Evolutionary conservation across 106 monocot species (phyloP).

Genomic region (Narthecium ossifragum): DNA sequence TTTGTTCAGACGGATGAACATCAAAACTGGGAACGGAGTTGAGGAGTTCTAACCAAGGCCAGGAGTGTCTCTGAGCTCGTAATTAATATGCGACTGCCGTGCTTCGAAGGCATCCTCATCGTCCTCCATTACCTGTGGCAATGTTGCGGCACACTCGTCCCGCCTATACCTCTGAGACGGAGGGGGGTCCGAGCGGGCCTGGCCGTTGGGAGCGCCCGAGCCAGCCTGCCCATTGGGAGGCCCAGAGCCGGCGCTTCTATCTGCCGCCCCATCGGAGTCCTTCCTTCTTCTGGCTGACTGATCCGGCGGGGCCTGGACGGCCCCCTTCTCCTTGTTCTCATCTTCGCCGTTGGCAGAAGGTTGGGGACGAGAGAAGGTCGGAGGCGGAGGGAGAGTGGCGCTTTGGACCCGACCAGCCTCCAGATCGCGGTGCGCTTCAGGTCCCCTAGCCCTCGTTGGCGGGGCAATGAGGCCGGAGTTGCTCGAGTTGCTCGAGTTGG

Average conservation of each 20-base stretch:
- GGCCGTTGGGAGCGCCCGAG: constrained; percentile 8
- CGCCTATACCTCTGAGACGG: constrained; percentile 13
- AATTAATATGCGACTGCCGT: constrained; percentile 66
- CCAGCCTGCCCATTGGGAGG: constrained; percentile 20
- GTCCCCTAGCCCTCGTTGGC: constrained; percentile 12
- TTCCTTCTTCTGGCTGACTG: constrained; percentile 32
- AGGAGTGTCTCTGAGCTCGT: constrained; percentile 84
- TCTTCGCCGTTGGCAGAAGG: constrained; percentile 11
- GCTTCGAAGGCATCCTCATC: constrained; percentile 43
- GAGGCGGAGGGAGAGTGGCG: no score
- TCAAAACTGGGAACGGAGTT: no score
- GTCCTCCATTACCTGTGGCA: constrained; percentile 28
- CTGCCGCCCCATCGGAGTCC: constrained; percentile 22
- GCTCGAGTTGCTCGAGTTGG: constrained; percentile 23
- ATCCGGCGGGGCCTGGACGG: constrained; percentile 7
- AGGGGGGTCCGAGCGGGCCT: no score
- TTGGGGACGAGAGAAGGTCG: constrained; percentile 26
- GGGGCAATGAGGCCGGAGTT: constrained; percentile 57
- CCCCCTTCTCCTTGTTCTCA: neutral
- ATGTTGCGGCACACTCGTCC: constrained; percentile 23
- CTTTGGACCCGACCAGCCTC: constrained; percentile 37
- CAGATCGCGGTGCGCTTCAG: constrained; percentile 41
- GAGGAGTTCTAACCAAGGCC: constrained; percentile 53
- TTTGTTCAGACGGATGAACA: no score
- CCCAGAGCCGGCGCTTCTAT: constrained; percentile 1